A percentile compares a stretch with the other conserved stretches of the same genome.
These are phyloP conservation scores for Zizania palustris DNA, from an alignment of 202 grass and related monocot species.

Conservation along the genomic window DNA sequence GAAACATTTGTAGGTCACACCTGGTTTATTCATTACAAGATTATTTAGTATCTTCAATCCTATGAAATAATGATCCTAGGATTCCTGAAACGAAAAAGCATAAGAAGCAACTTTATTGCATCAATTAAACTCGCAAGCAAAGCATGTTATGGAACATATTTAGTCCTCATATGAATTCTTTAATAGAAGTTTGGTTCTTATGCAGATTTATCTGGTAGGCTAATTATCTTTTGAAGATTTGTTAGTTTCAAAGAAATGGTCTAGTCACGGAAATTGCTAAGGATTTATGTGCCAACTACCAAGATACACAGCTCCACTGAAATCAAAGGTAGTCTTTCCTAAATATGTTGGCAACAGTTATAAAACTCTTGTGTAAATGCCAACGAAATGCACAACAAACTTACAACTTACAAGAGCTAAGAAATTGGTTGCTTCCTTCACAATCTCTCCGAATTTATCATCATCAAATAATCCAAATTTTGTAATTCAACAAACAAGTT, in stretches of 20 bases:
- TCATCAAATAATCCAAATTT: too few relatives aligned
- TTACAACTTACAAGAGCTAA: conserved; percentile 92
- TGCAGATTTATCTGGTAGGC: conserved; percentile 12
- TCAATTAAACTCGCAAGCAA: conserved; percentile 13
- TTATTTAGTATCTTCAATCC: conserved; percentile 93
- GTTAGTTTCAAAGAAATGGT: conserved; percentile 19
- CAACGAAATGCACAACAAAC: conserved; percentile 33
- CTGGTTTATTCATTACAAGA: conserved; percentile 93
- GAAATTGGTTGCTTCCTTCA: conserved; percentile 93
- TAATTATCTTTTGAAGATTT: conserved; percentile 19
- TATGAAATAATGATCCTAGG: conserved; percentile 95
- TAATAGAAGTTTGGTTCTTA: conserved; percentile 1
- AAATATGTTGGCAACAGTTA: conserved; percentile 13
- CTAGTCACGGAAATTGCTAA: conserved; percentile 13
- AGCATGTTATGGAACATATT: conserved; percentile 16
- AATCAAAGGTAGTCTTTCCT: conserved; percentile 18
- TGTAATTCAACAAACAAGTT: too few relatives aligned
- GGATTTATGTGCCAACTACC: conserved; percentile 12
- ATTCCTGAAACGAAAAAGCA: conserved; percentile 67
- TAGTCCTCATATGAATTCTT: conserved; percentile 4
- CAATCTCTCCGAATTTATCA: too few relatives aligned
- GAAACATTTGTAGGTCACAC: conserved; percentile 43
- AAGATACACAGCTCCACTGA: conserved; percentile 13
- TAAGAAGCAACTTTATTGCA: conserved; percentile 40
- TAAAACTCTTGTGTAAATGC: conserved; percentile 20